phyloP scores from a whole-genome alignment of 1,284 basidiomycete genomes.

The Ceratorhiza oryzae-sativae region DNA sequence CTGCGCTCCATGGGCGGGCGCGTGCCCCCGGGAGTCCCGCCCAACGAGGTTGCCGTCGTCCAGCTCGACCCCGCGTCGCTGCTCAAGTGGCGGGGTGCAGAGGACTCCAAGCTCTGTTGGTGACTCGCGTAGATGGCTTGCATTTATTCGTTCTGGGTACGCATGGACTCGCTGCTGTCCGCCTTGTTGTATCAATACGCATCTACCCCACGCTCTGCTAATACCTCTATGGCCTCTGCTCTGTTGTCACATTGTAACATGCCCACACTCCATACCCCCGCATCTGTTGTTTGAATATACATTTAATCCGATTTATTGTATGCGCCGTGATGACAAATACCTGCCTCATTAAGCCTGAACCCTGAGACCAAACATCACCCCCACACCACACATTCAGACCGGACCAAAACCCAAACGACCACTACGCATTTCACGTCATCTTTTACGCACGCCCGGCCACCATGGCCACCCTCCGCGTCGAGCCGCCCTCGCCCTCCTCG shows the following conservation, averaged over 20 bases:
- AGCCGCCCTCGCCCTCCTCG: slow-evolving; percentile 14
- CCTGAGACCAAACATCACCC: slow-evolving; percentile 15
- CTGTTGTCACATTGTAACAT: slow-evolving; percentile 10
- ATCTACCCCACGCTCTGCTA: slow-evolving; percentile 6
- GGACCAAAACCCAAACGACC: slow-evolving; percentile 20
- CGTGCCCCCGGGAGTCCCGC: slow-evolving; percentile 1
- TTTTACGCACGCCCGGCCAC: slow-evolving; percentile 25
- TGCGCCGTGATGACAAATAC: background rate
- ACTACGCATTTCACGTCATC: slow-evolving; percentile 37
- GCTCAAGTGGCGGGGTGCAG: slow-evolving; percentile 19
- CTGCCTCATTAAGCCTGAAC: background rate
- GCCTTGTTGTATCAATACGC: slow-evolving; percentile 21
- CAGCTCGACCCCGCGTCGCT: slow-evolving; percentile 34
- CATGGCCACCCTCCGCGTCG: slow-evolving; percentile 34
- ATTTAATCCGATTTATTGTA: background rate
- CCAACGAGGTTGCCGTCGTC: slow-evolving; percentile 14
- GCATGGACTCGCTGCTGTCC: slow-evolving; percentile 14
- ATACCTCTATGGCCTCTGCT: background rate
- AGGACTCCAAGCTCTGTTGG: slow-evolving; percentile 36
- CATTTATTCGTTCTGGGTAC: background rate
- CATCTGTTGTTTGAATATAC: background rate
- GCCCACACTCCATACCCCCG: background rate
- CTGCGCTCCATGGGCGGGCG: slow-evolving; percentile 31
- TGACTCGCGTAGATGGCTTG: slow-evolving; percentile 20
- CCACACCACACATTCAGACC: background rate